Evolutionary conservation across 331 rosid species (phyloP).

Genomic region (Phaseolus coccineus): DNA sequence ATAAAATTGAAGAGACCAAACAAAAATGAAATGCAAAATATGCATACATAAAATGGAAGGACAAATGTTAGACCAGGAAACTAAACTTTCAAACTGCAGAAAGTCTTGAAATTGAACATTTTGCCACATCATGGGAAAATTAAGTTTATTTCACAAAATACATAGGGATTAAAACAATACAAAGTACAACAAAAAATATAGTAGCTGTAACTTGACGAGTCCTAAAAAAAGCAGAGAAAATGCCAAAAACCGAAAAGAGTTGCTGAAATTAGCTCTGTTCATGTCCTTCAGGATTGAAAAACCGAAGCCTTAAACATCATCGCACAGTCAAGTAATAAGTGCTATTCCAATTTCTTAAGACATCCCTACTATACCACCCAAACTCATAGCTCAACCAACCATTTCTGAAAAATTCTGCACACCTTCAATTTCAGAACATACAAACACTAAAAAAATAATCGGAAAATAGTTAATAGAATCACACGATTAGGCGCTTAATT

Average conservation of each 20-base stretch:
- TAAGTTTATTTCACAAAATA: slow-evolving; percentile 5
- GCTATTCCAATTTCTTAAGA: slow-evolving; percentile 31
- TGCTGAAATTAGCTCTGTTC: not conserved
- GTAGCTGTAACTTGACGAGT: slow-evolving; percentile 21
- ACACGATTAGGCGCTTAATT: slow-evolving; percentile 20
- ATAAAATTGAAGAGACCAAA: not conserved
- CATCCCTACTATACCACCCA: not conserved
- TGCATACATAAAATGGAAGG: slow-evolving; percentile 33
- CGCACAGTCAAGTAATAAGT: slow-evolving; percentile 30
- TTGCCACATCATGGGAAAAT: not conserved
- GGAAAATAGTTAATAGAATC: not conserved
- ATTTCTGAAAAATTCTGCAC: not conserved
- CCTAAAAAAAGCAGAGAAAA: slow-evolving; percentile 21
- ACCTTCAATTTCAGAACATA: slow-evolving; percentile 31
- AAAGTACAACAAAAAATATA: not conserved
- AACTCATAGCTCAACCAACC: slow-evolving; percentile 31
- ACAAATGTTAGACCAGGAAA: slow-evolving; percentile 18
- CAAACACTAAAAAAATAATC: not conserved
- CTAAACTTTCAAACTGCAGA: slow-evolving; percentile 23
- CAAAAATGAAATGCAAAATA: slow-evolving; percentile 17
- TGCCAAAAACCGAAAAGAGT: not conserved
- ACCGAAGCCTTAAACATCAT: slow-evolving; percentile 29
- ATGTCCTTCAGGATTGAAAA: slow-evolving; percentile 19
- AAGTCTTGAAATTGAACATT: slow-evolving; percentile 26
- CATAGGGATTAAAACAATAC: slow-evolving; percentile 17